Conservation (phyloP, 768 basidiomycete genomes). For the Boletus eberwhitei region DNA sequence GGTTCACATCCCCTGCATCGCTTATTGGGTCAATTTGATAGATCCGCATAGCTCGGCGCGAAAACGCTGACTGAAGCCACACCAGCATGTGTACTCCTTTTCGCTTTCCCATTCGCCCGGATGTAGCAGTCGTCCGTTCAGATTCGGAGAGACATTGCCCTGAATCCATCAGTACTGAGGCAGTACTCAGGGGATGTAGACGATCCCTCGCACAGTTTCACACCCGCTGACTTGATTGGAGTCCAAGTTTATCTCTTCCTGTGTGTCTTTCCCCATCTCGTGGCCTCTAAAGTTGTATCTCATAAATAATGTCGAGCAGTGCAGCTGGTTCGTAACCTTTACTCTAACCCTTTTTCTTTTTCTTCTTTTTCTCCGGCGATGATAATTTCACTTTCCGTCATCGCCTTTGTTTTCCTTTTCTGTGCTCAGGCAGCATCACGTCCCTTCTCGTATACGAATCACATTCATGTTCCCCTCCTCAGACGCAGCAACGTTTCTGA, state of each 20-base stretch:
- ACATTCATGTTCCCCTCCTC: slow-evolving; percentile 45
- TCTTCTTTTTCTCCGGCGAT: not conserved
- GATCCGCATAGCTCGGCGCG: not conserved
- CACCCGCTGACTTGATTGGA: not conserved
- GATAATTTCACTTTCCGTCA: slow-evolving; percentile 23
- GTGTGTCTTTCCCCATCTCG: too few relatives aligned
- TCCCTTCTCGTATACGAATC: slow-evolving; percentile 23
- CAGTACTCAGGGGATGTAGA: not conserved
- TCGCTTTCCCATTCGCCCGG: not conserved
- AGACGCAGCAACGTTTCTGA: slow-evolving; percentile 21
- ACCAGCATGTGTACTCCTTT: not conserved
- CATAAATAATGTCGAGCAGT: not conserved
- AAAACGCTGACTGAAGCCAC: not conserved
- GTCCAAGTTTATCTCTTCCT: not conserved
- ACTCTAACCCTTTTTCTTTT: not conserved
- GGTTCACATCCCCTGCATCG: not conserved
- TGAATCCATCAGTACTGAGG: not conserved
- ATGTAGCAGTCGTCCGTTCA: not conserved
- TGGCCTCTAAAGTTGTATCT: not conserved
- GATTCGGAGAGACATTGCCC: not conserved
- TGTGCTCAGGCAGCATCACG: slow-evolving; percentile 18
- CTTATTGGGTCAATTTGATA: not conserved
- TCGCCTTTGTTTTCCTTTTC: slow-evolving; percentile 28
- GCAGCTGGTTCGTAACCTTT: not conserved
- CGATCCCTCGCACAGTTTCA: not conserved